phyloP scores from a whole-genome alignment of 179 eudicot species.

The Beta macrorhiza region DNA sequence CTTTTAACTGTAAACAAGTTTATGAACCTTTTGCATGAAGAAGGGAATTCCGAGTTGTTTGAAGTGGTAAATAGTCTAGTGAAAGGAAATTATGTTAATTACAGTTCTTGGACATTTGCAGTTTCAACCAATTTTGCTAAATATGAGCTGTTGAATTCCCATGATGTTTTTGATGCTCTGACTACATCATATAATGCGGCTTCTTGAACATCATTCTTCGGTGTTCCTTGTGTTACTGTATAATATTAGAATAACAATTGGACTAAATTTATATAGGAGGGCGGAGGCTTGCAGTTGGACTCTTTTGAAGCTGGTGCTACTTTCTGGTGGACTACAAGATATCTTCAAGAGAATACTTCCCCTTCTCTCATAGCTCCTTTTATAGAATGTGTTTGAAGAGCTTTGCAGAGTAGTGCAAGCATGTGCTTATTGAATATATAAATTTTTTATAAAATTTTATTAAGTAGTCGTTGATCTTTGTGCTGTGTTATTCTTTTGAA shows the following conservation, averaged over 20 bases:
- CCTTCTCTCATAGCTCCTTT: background rate
- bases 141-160: slow-evolving; percentile 21
- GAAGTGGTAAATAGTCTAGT: slow-evolving; percentile 46
- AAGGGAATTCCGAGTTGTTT: slow-evolving; percentile 37
- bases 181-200: background rate
- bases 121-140: slow-evolving; percentile 35
- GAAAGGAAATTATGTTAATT: slow-evolving; percentile 42
- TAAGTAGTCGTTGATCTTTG: too few species aligned
- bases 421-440: too few species aligned
- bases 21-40: slow-evolving; percentile 36
- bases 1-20: slow-evolving; percentile 38
- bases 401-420: background rate
- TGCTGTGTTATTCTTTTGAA: too few species aligned
- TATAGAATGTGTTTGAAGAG: background rate
- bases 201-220: background rate
- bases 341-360: background rate
- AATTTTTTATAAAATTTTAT: too few species aligned
- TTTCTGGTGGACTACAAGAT: background rate
- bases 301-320: background rate
- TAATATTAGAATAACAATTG: background rate
- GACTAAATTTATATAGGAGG: background rate
- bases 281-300: background rate
- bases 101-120: slow-evolving; percentile 46
- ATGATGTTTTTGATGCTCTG: slow-evolving; percentile 37
- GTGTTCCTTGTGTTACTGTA: background rate